phyloP scores from a whole-genome alignment of 78 protist genomes.

The Dictyostelium discoideum region DNA sequence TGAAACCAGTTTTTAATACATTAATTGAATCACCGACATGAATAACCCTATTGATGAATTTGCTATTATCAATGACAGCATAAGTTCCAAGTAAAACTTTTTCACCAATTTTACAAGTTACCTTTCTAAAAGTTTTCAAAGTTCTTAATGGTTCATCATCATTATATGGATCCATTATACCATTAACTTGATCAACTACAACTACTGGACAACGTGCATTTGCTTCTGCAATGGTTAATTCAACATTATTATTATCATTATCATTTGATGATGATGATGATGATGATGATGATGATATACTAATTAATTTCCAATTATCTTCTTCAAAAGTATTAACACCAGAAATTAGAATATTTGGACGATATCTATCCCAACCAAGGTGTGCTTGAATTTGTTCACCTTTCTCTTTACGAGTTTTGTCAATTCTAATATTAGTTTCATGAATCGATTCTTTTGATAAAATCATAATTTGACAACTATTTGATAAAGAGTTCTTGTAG shows the following conservation, averaged over 20 bases:
- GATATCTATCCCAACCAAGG: neutral
- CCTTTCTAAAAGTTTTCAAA: constrained; percentile 9
- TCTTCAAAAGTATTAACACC: constrained; percentile 32
- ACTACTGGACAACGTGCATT: constrained; percentile 29
- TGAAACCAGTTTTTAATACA: neutral
- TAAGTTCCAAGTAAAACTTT: neutral
- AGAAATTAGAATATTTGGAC: constrained; percentile 38
- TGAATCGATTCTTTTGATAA: constrained; percentile 33
- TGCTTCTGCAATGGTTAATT: neutral
- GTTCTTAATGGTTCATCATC: constrained; percentile 73
- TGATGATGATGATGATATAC: neutral
- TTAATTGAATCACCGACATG: neutral
- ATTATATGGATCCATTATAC: constrained; percentile 18
- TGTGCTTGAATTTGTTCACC: constrained; percentile 18
- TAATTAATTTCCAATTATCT: constrained; percentile 27
- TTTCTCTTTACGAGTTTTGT: neutral
- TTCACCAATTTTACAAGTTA: constrained; percentile 11
- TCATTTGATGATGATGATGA: neutral
- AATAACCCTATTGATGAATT: neutral
- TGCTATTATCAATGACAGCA: neutral
- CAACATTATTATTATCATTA: neutral
- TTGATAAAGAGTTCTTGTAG: constrained; percentile 4
- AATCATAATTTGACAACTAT: constrained; percentile 41
- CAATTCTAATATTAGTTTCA: constrained; percentile 2
- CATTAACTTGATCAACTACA: constrained; percentile 10